Evolutionary conservation across 2,329 filamentous ascomycete genomes (phyloP).

Genomic region (Canariomyces notabilis): DNA sequence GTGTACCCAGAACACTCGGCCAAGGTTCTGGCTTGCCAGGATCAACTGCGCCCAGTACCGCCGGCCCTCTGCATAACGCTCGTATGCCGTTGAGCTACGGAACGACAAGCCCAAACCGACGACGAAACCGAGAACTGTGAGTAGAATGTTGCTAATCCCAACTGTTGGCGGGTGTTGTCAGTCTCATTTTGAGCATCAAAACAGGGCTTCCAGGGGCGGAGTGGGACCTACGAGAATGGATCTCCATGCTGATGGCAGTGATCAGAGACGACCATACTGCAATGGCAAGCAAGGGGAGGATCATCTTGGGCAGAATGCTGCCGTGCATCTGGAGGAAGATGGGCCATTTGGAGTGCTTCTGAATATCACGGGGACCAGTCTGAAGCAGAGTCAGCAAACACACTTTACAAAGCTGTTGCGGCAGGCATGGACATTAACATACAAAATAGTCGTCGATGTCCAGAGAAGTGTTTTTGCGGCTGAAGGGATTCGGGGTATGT

Average conservation of each 20-base stretch:
- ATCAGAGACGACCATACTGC: slow-evolving; percentile 62
- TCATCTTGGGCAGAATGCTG: slow-evolving; percentile 67
- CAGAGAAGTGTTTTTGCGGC: slow-evolving; percentile 30
- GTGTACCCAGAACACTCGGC: slow-evolving; percentile 80
- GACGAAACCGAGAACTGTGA: slow-evolving; percentile 81
- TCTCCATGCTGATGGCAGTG: slow-evolving; percentile 45
- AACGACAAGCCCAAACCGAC: slow-evolving; percentile 74
- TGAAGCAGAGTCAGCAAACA: slow-evolving; percentile 19
- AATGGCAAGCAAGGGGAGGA: slow-evolving; percentile 61
- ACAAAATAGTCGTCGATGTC: slow-evolving; percentile 45
- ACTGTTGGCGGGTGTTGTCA: slow-evolving; percentile 20
- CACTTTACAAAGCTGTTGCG: background rate
- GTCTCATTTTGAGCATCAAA: background rate
- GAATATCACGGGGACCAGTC: slow-evolving; percentile 61
- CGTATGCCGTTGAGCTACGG: slow-evolving; percentile 73
- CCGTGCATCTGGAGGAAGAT: slow-evolving; percentile 73
- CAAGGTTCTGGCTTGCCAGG: slow-evolving; percentile 61
- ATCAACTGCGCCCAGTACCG: slow-evolving; percentile 55
- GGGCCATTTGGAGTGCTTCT: slow-evolving; percentile 74
- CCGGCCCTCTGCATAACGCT: slow-evolving; percentile 54
- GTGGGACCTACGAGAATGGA: slow-evolving; percentile 13
- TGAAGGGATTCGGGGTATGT: slow-evolving; percentile 29
- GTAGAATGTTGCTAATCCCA: slow-evolving; percentile 62
- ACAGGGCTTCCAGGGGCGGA: background rate
- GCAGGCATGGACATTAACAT: slow-evolving; percentile 14